phyloP scores from a whole-genome alignment of 2,329 filamentous ascomycete species.

The Ophiosphaerella herpotricha region DNA sequence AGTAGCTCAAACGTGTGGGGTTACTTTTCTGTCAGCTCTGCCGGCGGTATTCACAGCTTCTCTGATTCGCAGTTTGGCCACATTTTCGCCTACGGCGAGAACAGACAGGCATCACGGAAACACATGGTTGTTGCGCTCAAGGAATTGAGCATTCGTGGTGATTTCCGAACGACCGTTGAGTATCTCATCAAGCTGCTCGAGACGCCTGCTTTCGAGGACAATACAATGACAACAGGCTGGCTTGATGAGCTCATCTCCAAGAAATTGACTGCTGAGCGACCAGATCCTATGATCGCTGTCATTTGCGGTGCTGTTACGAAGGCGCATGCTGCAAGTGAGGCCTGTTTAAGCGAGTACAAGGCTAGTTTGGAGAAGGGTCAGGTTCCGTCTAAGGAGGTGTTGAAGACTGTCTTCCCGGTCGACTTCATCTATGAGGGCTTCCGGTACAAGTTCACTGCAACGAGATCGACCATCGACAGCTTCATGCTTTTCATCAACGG shows the following conservation, averaged over 20 bases:
- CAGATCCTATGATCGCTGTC: slow-evolving; percentile 90
- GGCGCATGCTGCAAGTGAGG: slow-evolving; percentile 92
- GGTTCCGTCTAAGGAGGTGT: slow-evolving; percentile 91
- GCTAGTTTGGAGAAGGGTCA: slow-evolving; percentile 94
- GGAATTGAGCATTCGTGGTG: slow-evolving; percentile 98
- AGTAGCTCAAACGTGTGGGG: slow-evolving; percentile 99
- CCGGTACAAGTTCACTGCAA: slow-evolving; percentile 98
- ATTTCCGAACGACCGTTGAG: slow-evolving; percentile 97
- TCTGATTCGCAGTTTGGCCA: slow-evolving; percentile 99
- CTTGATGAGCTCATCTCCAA: slow-evolving; percentile 98
- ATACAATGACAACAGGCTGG: slow-evolving; percentile 99
- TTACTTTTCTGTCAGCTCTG: slow-evolving; percentile 98
- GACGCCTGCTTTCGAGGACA: slow-evolving; percentile 97
- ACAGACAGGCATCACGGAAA: slow-evolving; percentile 91
- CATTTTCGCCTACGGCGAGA: slow-evolving; percentile 99
- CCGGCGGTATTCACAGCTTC: slow-evolving; percentile 98
- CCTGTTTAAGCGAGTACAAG: slow-evolving; percentile 83
- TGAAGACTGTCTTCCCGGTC: slow-evolving; percentile 96
- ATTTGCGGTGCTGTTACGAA: slow-evolving; percentile 94
- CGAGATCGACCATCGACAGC: slow-evolving; percentile 86
- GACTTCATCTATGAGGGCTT: slow-evolving; percentile 98
- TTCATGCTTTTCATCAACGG: slow-evolving; percentile 99
- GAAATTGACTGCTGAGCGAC: slow-evolving; percentile 93
- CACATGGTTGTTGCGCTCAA: slow-evolving; percentile 99
- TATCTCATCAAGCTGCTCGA: slow-evolving; percentile 99